Percentiles rank a stretch among this genome's conserved stretches.
These are phyloP conservation scores for Schizosaccharomyces lindneri DNA, from an alignment of 805 yeast genomes.

Conservation along the genomic window DNA sequence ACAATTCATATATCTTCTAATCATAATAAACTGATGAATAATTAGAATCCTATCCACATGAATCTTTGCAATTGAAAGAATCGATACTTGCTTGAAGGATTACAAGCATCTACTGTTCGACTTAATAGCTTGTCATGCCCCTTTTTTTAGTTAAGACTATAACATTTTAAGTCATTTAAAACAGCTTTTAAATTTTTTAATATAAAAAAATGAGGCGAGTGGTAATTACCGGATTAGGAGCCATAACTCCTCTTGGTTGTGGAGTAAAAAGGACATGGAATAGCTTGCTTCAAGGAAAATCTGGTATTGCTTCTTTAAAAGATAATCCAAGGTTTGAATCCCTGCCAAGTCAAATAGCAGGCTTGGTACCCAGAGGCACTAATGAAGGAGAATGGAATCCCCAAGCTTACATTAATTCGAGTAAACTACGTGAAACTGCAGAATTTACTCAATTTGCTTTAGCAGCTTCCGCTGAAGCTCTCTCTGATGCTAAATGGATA, in stretches of 20 bases:
- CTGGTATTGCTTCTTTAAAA: slow-evolving; percentile 15
- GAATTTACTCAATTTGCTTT: slow-evolving; percentile 55
- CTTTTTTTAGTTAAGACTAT: too few relatives aligned
- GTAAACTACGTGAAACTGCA: slow-evolving; percentile 37
- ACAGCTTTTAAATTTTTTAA: neutral
- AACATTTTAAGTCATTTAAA: too few relatives aligned
- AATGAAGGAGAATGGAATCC: slow-evolving; percentile 28
- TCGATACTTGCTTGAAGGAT: too few relatives aligned
- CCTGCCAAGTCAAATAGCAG: slow-evolving; percentile 53
- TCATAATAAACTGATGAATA: too few relatives aligned
- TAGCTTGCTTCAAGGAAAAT: slow-evolving; percentile 13
- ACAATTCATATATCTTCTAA: too few relatives aligned
- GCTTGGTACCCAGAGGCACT: slow-evolving; percentile 30
- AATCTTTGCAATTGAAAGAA: too few relatives aligned
- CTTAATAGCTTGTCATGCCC: too few relatives aligned
- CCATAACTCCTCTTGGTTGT: slow-evolving; percentile 66
- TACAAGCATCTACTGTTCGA: too few relatives aligned
- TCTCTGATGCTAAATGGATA: slow-evolving; percentile 36
- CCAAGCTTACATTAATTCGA: slow-evolving; percentile 22
- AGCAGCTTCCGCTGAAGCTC: slow-evolving; percentile 54
- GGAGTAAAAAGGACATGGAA: slow-evolving; percentile 18
- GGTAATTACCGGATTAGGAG: slow-evolving; percentile 79
- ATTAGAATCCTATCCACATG: too few relatives aligned
- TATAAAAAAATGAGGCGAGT: slow-evolving; percentile 23
- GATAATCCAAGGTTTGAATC: slow-evolving; percentile 23